A percentile compares a stretch with the other conserved stretches of the same genome.
Conservation (phyloP, 2,329 filamentous ascomycete species). For the Phaeoacremonium minimum region DNA sequence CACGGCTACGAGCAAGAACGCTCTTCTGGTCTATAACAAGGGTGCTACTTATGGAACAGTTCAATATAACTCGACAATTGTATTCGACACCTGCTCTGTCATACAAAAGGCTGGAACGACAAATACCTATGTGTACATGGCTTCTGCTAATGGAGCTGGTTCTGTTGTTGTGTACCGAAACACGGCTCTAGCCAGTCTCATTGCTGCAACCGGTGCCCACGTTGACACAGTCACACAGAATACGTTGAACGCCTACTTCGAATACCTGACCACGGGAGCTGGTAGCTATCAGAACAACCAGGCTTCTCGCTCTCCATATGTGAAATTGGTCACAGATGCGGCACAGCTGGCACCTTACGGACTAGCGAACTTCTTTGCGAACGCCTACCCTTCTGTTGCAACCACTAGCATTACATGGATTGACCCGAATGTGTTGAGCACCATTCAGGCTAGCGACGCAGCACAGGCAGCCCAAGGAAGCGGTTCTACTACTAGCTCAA, state of each 20-base stretch:
- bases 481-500: slow-evolving; percentile 3
- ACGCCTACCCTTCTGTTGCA: slow-evolving; percentile 24
- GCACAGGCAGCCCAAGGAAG: slow-evolving; percentile 11
- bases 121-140: slow-evolving; percentile 34
- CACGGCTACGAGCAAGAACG: slow-evolving; percentile 27
- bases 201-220: slow-evolving; percentile 27
- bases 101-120: slow-evolving; percentile 22
- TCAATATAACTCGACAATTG: slow-evolving; percentile 30
- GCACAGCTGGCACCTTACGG: slow-evolving; percentile 27
- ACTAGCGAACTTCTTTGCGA: slow-evolving; percentile 27
- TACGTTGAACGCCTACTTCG: slow-evolving; percentile 28
- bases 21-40: slow-evolving; percentile 31
- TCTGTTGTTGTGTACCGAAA: slow-evolving; percentile 35
- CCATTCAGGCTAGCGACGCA: slow-evolving; percentile 18
- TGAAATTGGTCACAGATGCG: slow-evolving; percentile 23
- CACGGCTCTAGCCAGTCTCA: slow-evolving; percentile 27
- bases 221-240: slow-evolving; percentile 24
- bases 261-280: slow-evolving; percentile 33
- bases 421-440: slow-evolving; percentile 24
- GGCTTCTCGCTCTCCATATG: slow-evolving; percentile 24
- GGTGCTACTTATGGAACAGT: slow-evolving; percentile 20
- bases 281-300: slow-evolving; percentile 32
- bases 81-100: slow-evolving; percentile 33
- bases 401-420: slow-evolving; percentile 29
- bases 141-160: slow-evolving; percentile 32